Evolutionary conservation across 139 green algal genomes (phyloP).

Genomic region (Mesotaenium endlicherianum): DNA sequence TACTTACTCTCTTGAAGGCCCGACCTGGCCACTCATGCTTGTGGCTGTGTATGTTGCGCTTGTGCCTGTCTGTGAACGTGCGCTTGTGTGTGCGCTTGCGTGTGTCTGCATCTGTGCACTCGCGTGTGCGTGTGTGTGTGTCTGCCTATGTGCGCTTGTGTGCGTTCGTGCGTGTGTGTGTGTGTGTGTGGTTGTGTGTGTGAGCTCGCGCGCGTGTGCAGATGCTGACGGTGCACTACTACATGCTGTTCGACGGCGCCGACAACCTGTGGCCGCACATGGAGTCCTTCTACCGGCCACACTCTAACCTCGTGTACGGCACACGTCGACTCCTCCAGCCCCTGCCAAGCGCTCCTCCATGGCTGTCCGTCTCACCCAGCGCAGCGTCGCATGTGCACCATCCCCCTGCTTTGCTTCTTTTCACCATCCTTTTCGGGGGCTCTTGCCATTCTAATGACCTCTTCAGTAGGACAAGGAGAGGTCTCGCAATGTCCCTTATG

Average conservation of each 20-base stretch:
- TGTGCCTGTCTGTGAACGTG: not conserved
- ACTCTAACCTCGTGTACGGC: constrained; percentile 33
- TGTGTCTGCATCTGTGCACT: not conserved
- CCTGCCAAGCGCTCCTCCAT: not conserved
- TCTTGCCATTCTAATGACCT: too few relatives aligned
- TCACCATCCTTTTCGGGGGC: not conserved
- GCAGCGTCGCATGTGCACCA: not conserved
- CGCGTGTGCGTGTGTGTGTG: not conserved
- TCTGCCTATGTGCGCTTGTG: not conserved
- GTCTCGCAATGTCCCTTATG: too few relatives aligned
- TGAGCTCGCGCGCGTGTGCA: constrained; percentile 12
- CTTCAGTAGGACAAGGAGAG: too few relatives aligned
- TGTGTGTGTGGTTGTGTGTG: not conserved
- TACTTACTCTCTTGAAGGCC: not conserved
- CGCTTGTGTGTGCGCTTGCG: not conserved
- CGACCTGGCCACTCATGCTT: not conserved
- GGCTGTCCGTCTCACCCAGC: not conserved
- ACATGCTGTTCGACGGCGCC: constrained; percentile 47
- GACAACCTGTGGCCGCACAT: constrained; percentile 30
- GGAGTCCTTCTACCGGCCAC: constrained; percentile 26
- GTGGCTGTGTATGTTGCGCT: not conserved
- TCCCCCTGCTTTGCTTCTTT: not conserved
- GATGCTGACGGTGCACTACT: constrained; percentile 53
- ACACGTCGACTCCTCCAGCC: not conserved
- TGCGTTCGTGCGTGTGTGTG: not conserved